Conservation (phyloP, 2,329 filamentous ascomycete species). For the Ceratocystis papillata region DNA sequence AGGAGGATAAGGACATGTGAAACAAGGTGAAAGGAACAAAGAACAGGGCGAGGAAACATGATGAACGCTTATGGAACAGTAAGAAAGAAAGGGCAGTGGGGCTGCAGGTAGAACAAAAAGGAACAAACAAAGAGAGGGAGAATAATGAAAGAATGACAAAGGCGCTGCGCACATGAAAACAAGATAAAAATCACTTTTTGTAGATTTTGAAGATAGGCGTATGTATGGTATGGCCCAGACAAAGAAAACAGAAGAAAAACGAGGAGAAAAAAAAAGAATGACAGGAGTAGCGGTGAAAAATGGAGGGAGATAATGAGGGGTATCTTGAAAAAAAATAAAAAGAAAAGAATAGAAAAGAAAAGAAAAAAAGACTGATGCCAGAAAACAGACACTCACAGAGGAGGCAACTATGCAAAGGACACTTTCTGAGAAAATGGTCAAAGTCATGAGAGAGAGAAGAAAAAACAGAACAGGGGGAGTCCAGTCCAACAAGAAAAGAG, state of each 20-base stretch:
- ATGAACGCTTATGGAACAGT: too few species aligned
- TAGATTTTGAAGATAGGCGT: too few species aligned
- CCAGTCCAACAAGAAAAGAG: too few species aligned
- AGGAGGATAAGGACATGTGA: neutral
- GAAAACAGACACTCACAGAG: constrained; percentile 1
- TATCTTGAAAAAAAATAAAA: constrained; percentile 17
- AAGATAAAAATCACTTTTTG: too few species aligned
- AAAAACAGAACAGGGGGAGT: neutral
- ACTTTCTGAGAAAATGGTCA: constrained; percentile 26
- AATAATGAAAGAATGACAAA: neutral
- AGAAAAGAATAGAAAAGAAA: constrained; percentile 22
- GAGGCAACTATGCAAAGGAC: constrained; percentile 4
- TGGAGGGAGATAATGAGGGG: constrained; percentile 9
- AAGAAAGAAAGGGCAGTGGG: too few species aligned
- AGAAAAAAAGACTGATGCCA: constrained; percentile 12
- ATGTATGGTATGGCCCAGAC: too few species aligned
- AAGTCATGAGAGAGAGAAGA: constrained; percentile 21
- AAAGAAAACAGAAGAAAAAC: too few species aligned
- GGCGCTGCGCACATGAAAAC: neutral
- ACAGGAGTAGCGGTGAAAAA: constrained; percentile 18
- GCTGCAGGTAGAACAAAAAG: too few species aligned
- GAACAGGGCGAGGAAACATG: neutral
- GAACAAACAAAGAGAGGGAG: neutral
- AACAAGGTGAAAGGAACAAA: neutral
- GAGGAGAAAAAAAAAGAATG: neutral